A percentile compares a stretch with the other conserved stretches of the same genome.
Evolutionary conservation across 495 filamentous ascomycete genomes (phyloP).

Genomic region (Aspergillus ellipticus): DNA sequence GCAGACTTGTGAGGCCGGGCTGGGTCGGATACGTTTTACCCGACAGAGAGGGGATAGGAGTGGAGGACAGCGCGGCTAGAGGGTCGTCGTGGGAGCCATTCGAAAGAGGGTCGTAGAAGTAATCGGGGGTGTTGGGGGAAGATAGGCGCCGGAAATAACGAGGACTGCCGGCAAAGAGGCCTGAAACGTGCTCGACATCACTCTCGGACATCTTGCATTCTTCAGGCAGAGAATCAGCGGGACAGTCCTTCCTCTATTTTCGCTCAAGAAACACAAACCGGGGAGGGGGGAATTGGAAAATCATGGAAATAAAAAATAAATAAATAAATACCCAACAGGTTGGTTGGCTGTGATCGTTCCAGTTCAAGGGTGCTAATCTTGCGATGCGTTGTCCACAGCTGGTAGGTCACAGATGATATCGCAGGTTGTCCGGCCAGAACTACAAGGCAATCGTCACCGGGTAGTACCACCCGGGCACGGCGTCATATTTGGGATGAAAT

Average conservation of each 20-base stretch:
- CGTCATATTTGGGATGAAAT: constrained; percentile 36
- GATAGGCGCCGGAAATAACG: constrained; percentile 38
- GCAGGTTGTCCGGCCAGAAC: constrained; percentile 36
- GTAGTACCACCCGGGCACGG: constrained; percentile 37
- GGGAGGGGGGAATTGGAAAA: background rate
- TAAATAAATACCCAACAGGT: constrained; percentile 13
- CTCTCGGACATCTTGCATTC: constrained; percentile 50
- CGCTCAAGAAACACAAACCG: constrained; percentile 3
- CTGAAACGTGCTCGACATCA: constrained; percentile 40
- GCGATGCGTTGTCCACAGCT: constrained; percentile 46
- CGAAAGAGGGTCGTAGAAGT: constrained; percentile 23
- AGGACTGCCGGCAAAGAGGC: constrained; percentile 31
- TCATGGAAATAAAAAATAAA: background rate
- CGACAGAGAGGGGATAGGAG: constrained; percentile 24
- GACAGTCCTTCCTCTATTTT: background rate
- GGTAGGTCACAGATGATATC: constrained; percentile 39
- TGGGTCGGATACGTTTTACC: constrained; percentile 25
- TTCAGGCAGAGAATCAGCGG: constrained; percentile 25
- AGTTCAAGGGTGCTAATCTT: constrained; percentile 29
- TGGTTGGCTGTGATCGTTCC: constrained; percentile 31
- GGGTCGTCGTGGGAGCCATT: constrained; percentile 13
- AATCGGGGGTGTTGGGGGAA: constrained; percentile 29
- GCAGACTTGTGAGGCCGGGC: constrained; percentile 20
- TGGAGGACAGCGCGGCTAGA: constrained; percentile 20
- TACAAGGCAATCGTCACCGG: constrained; percentile 42